Conservation (phyloP, 345 rosid species). For the Melastoma malabathricum region DNA sequence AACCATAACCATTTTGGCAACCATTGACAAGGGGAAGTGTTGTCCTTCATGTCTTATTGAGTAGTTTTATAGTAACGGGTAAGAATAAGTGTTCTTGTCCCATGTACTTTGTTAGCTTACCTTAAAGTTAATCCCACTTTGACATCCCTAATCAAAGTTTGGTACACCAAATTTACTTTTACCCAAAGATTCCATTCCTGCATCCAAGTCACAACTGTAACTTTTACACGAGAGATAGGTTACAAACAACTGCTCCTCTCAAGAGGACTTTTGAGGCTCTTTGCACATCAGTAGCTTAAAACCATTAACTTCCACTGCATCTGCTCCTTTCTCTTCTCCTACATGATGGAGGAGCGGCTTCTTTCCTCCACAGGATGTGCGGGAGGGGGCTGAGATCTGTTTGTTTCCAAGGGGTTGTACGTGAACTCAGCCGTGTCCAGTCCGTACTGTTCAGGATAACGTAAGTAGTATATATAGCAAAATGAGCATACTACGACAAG, state of each 20-base stretch:
- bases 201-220: too few species aligned
- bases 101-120: conserved; percentile 20
- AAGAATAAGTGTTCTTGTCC: conserved; percentile 7
- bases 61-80: neutral
- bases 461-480: conserved; percentile 3
- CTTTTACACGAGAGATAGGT: too few species aligned
- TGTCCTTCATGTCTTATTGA: neutral
- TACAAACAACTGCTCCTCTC: neutral
- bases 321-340: too few species aligned
- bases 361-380: conserved; percentile 62
- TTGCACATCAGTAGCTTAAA: too few species aligned
- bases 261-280: neutral
- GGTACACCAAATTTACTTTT: conserved; percentile 23
- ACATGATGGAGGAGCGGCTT: conserved; percentile 87
- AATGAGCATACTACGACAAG: neutral
- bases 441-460: conserved; percentile 53
- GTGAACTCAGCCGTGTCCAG: conserved; percentile 93
- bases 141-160: conserved; percentile 18
- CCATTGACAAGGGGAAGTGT: neutral
- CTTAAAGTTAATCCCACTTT: conserved; percentile 7
- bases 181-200: too few species aligned
- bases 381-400: conserved; percentile 54
- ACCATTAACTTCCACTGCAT: too few species aligned
- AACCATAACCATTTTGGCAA: conserved; percentile 7
- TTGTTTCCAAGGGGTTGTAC: conserved; percentile 77